Conservation (phyloP, 2,329 filamentous ascomycete genomes). For the Rhinocladiella mackenziei region DNA sequence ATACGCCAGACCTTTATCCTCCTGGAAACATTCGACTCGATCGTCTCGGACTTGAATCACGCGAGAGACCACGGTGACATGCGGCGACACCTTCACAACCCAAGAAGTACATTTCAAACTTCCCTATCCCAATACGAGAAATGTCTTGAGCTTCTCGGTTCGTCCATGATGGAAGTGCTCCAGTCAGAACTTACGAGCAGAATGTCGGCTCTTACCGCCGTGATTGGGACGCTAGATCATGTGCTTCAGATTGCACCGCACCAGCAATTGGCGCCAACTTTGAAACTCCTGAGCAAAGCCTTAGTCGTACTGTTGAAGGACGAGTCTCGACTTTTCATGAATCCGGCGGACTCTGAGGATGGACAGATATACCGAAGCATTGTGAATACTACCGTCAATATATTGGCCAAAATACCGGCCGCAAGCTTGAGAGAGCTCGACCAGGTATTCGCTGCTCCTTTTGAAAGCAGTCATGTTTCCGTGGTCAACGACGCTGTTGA, state of each 20-base stretch:
- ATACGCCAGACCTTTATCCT: conserved; percentile 4
- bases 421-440: conserved; percentile 50
- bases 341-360: neutral
- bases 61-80: conserved; percentile 1
- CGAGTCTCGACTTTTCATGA: conserved; percentile 29
- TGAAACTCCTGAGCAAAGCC: conserved; percentile 17
- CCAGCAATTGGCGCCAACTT: neutral
- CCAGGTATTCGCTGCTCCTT: conserved; percentile 49
- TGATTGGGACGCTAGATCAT: conserved; percentile 4
- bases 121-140: conserved; percentile 10
- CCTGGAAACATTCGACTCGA: conserved; percentile 4
- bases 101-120: conserved; percentile 1
- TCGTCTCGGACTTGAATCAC: conserved; percentile 3
- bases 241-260: neutral
- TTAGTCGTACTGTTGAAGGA: conserved; percentile 38
- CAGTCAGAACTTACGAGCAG: neutral
- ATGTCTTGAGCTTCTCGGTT: conserved; percentile 11
- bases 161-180: conserved; percentile 2
- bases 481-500: conserved; percentile 51
- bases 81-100: neutral
- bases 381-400: conserved; percentile 3
- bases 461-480: conserved; percentile 50
- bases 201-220: neutral
- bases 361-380: conserved; percentile 2
- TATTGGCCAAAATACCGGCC: conserved; percentile 12